Conservation (phyloP, 2,329 filamentous ascomycete genomes). For the Clonostachys rhizophaga region DNA sequence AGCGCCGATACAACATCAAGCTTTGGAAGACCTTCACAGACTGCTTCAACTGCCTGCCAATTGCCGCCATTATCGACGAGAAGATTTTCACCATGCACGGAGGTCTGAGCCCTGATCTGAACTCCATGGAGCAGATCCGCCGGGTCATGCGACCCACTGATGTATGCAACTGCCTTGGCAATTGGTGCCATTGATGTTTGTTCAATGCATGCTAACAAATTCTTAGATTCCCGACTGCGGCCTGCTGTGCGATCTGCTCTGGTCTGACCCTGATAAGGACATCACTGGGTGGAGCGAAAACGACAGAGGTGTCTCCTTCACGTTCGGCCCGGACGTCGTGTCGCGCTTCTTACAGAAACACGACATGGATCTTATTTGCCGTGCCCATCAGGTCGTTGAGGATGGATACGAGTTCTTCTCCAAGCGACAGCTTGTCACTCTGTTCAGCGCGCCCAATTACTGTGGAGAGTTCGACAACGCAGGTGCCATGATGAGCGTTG, state of each 20-base stretch:
- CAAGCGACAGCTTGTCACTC: conserved; percentile 92
- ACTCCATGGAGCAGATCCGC: conserved; percentile 99
- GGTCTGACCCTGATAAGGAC: conserved; percentile 99
- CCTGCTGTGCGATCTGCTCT: conserved; percentile 92
- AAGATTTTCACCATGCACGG: conserved; percentile 99
- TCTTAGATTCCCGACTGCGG: conserved; percentile 92
- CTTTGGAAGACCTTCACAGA: conserved; percentile 99
- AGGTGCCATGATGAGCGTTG: conserved; percentile 99
- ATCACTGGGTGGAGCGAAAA: conserved; percentile 99
- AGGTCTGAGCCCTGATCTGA: conserved; percentile 91
- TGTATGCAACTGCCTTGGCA: conserved; percentile 65
- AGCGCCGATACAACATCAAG: conserved; percentile 98
- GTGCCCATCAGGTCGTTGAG: conserved; percentile 97
- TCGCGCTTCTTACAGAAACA: conserved; percentile 98
- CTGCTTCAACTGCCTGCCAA: conserved; percentile 98
- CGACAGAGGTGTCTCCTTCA: conserved; percentile 97
- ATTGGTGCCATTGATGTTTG: conserved; percentile 95
- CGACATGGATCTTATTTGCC: conserved; percentile 99
- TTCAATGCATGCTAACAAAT: conserved; percentile 37
- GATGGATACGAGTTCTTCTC: conserved; percentile 99
- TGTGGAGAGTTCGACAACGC: conserved; percentile 99
- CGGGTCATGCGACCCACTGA: conserved; percentile 98
- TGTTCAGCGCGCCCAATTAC: conserved; percentile 98
- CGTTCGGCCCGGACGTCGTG: conserved; percentile 95
- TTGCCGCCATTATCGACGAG: conserved; percentile 98